Base-by-base conservation (phyloP, 139 green algal species). In the Picochlorum sp. region DNA sequence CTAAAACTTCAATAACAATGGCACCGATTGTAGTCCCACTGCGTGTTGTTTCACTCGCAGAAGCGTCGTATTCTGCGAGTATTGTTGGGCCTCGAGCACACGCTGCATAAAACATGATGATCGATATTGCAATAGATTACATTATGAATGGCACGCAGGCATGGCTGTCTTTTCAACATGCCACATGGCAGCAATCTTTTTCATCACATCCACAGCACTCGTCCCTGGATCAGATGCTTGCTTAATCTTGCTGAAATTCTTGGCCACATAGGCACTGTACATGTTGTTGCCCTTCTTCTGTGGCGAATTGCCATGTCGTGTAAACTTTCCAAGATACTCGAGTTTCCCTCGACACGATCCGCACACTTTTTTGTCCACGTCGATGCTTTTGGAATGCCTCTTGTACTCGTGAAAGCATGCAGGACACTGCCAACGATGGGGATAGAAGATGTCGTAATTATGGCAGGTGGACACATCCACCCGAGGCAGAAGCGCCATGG, bases 81-180 rank as follows among this genome's bases (percentile, higher is more conserved):
- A 41, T 41, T 13, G 8, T 41, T 41, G 34, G 34, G 34, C 34
- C 34, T 41, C 34, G 7, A 11, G 34, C 34, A 13, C 34, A 41
- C 1, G 8, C 34, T 41, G 34, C 34, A 11, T 41, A 41, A 41
- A 41, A 41, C 34, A 41, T 41, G 34, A 9, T 51, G 45, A 15
- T 18, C 0, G 16, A 51, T 51, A 57, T 57, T 57, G 50, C 50
- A 16, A 28, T 57, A 6, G n/a, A 10, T 26, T 26, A 20, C 21
- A 0, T 16, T 45, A 62, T 83, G 76, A 31, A 96, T 90, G 0
- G 86, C 85, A 5, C 96, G 77, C 0, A 96, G 79, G 0, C 87
- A 73, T 0, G 74, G 34, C 34, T 41, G 34, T 26, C 47, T 54
- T 54, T 54, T 54, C n/a, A 44, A 23, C 34, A 13, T 58, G 67